phyloP scores from a whole-genome alignment of 2,329 filamentous ascomycete species.

The Colletotrichum sp. region DNA sequence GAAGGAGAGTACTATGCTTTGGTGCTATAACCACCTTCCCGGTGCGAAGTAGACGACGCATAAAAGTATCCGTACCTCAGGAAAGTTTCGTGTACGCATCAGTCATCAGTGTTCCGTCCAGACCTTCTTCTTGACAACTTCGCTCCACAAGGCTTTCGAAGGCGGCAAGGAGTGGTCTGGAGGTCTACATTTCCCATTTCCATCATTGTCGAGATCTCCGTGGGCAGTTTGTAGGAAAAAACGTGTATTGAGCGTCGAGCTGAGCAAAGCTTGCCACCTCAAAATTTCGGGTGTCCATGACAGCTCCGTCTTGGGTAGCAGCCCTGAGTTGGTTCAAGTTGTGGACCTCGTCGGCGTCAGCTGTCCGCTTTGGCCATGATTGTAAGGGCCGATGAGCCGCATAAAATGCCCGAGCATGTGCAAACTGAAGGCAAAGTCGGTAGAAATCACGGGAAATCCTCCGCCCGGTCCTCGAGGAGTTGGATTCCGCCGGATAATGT shows the following conservation, averaged over 20 bases:
- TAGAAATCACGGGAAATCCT: background rate
- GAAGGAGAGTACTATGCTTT: accelerated
- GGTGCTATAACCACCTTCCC: background rate
- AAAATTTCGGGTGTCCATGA: background rate
- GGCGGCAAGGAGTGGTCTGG: background rate
- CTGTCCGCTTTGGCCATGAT: background rate
- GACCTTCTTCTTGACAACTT: background rate
- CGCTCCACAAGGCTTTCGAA: background rate
- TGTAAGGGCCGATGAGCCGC: background rate
- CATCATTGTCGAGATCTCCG: background rate
- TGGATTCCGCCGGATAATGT: background rate
- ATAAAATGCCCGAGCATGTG: background rate
- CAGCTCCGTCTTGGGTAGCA: accelerated
- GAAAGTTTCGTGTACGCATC: background rate
- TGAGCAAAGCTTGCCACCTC: background rate
- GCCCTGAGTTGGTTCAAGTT: accelerated
- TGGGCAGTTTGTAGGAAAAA: accelerated
- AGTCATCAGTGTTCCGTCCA: background rate
- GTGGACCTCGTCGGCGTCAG: background rate
- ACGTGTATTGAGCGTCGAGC: background rate
- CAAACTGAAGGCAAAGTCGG: background rate
- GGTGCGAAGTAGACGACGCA: background rate
- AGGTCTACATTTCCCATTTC: background rate
- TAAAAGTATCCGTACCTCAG: background rate
- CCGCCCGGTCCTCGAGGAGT: background rate